phyloP scores from a whole-genome alignment of 2,329 filamentous ascomycete genomes.

The Rhynchosporium graminicola region DNA sequence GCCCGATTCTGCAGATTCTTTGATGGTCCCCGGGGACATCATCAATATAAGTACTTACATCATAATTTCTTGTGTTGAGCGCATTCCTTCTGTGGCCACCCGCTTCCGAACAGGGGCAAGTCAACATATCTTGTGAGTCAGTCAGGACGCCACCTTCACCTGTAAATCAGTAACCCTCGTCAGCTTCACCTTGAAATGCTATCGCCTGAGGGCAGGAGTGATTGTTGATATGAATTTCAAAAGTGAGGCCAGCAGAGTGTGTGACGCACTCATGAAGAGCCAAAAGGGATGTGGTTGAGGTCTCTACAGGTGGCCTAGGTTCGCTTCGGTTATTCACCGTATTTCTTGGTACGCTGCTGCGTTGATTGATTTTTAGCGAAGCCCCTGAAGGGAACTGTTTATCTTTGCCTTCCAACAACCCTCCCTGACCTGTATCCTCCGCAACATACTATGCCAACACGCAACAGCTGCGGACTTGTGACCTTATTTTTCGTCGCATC shows the following conservation, averaged over 20 bases:
- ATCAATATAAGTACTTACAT: no score
- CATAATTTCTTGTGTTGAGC: neutral
- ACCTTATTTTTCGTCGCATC: neutral
- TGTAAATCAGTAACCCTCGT: neutral
- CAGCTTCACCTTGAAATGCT: neutral
- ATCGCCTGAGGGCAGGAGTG: no score
- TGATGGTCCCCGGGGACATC: no score
- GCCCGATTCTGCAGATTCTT: no score
- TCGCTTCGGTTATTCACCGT: neutral
- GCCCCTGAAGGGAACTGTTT: neutral
- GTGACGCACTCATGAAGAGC: neutral
- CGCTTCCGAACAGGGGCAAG: neutral
- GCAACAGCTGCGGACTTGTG: neutral
- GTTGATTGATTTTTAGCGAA: no score
- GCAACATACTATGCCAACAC: neutral
- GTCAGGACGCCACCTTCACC: neutral
- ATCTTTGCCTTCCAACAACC: neutral
- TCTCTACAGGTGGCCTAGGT: neutral
- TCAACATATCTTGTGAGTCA: slow-evolving; percentile 13
- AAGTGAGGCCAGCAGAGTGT: neutral
- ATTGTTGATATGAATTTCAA: neutral
- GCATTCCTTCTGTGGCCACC: slow-evolving; percentile 8
- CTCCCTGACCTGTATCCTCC: neutral
- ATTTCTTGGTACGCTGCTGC: neutral
- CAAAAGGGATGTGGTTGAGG: neutral